Base-by-base conservation (phyloP, 148 eudicot species). In the Rhododendron mucronatum region DNA sequence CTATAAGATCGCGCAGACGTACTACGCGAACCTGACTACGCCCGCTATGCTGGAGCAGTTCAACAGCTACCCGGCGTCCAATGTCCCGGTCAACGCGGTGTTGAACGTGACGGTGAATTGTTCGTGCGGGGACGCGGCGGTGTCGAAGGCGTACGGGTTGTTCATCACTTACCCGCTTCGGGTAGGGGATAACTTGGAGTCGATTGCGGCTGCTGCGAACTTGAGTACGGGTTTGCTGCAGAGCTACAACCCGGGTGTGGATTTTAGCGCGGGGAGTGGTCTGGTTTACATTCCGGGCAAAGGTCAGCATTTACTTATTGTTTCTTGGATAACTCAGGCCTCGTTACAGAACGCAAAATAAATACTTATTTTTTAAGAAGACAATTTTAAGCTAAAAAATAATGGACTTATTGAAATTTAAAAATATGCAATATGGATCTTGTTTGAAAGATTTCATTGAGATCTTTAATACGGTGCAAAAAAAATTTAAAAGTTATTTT, bases 121-220 rank as follows among this genome's bases (percentile, higher is more conserved):
- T 73, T 89, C 93, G 47, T 96, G 98, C 80, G 98, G 98, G 81
- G 86, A 96, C 87, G 80, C 35, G 51, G 21, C 87, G 78, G 94
- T 96, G 83, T 91, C 94, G 7, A 75, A 83, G 61, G 91, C 79
- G 18, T 96, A 94, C 84, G 96, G 97, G 76, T 82, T 96, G 93
- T 96, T 96, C 85, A 65, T 92, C 61, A 94, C 96, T 28, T 96
- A 87, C 81, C 97, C 98, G 35, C 90, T 96, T 85, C 89, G 89
- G 59, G 74, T 88, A 4, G 91, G 85, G 63, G 92, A 93, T 50
- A 92, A 39, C 53, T 77, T 93, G 92, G 85, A 20, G 18, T 87
- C 84, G 26, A 44, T 93, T 86, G 91, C 92, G 18, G 57, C 33
- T 3, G 65, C 59, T 65, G 21, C n/a, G 26, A 90, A 90, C 86